These are phyloP conservation scores for Fusarium abutilonis DNA, from an alignment of 2,329 filamentous ascomycete species.

Conservation along the genomic window DNA sequence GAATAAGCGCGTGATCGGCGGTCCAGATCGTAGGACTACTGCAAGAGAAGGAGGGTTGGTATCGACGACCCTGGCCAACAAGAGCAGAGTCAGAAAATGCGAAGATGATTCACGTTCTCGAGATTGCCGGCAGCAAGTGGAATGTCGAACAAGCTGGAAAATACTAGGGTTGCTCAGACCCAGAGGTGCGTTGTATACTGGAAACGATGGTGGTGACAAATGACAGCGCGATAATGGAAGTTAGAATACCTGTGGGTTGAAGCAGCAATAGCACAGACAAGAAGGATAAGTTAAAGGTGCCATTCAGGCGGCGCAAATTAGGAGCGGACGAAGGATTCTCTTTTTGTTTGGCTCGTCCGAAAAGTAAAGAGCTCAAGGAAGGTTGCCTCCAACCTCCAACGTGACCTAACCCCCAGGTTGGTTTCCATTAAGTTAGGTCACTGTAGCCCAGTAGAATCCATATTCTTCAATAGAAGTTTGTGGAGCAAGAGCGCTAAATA, in stretches of 20 bases:
- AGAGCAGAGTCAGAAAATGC: background rate
- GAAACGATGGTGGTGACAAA: conserved; percentile 6
- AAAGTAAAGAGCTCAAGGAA: conserved; percentile 27
- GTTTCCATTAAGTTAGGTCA: conserved; percentile 24
- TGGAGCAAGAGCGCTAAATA: conserved; percentile 37
- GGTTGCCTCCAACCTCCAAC: conserved; percentile 41
- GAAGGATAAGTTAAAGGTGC: conserved; percentile 3
- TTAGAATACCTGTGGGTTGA: conserved; percentile 2
- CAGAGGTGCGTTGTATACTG: conserved; percentile 6
- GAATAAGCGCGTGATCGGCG: conserved; percentile 38
- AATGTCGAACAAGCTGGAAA: conserved; percentile 9
- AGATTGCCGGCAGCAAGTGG: conserved; percentile 12
- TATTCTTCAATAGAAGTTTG: conserved; percentile 32
- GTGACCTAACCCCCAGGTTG: conserved; percentile 34
- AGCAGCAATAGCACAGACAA: conserved; percentile 5
- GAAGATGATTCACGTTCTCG: conserved; percentile 6
- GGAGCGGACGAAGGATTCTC: conserved; percentile 34
- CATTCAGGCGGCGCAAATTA: conserved; percentile 16
- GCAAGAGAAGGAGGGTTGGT: conserved; percentile 19
- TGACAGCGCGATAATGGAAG: conserved; percentile 13
- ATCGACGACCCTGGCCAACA: conserved; percentile 21
- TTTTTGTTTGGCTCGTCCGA: conserved; percentile 41
- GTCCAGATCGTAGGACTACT: conserved; percentile 31
- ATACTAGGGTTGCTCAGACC: conserved; percentile 1
- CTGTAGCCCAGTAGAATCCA: conserved; percentile 14